Evolutionary conservation across 2,329 filamentous ascomycete genomes (phyloP), one percentile per base, ranked within the genome.

Genomic region (Colletotrichum incanum): DNA sequence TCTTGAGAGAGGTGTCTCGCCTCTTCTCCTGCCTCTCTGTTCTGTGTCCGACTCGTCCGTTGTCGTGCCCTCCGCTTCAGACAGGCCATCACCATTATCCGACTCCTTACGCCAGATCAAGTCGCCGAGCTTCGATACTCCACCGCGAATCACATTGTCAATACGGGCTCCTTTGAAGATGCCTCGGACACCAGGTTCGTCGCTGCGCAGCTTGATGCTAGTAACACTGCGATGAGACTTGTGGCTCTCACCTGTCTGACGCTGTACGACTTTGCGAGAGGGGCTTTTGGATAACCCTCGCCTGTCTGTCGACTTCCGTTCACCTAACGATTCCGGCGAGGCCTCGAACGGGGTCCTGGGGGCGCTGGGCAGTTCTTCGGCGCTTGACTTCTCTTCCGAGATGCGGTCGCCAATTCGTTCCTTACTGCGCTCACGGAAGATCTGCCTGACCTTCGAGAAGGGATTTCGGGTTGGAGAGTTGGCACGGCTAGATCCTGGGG

Each of bases 101-200:
- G 78, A 78, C 7, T 90, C 88, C 72, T 85, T 89, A 74, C 85
- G 87, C 87, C 89, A 90, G 28, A 91, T 75, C 64, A 91, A 82
- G 62, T 90, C 89, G 39, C 88, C 86, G 18, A 91, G 80, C 75
- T 86, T 89, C 34, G 87, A 89, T 7, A 90, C 87, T 31, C 89
- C 83, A 8, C 85, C 89, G 34, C 88, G 87, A 55, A 97, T 89
- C 39, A 94, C 87, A 39, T 90, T 93, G 73, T 94, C 93, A 74
- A 96, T 91, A 67, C 93, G 88, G 61, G 91, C 89, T 3, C 91
- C 92, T 82, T 94, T 96, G 82, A 98, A 93, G 59, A 98, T 92
- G 8, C 92, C 91, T 52, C 92, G 90, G 11, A 94, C 86, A 45
- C 89, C 90, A 12, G 82, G 79, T 65, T 88, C 84, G 49, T 88